Evolutionary conservation across 352 stramenopile species (phyloP).

Genomic region (Phytophthora litchii): DNA sequence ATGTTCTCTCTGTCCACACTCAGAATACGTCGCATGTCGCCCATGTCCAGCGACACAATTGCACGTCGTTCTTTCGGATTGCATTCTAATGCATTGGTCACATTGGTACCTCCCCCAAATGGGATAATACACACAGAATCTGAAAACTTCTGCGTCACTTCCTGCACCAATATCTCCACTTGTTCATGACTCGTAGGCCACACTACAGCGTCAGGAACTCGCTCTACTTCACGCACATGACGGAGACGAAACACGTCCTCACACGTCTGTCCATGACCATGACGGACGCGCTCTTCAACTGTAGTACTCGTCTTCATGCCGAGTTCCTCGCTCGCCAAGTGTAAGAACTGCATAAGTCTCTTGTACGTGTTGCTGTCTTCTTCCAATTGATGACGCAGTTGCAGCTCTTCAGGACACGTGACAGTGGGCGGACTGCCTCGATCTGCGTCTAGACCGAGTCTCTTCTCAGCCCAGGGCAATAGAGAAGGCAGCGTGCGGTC

Average conservation of each 20-base stretch:
- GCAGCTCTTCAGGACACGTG: constrained; percentile 38
- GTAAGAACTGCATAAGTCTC: constrained; percentile 41
- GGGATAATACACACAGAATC: constrained; percentile 92
- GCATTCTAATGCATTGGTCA: constrained; percentile 71
- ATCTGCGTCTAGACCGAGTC: constrained; percentile 54
- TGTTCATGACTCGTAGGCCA: constrained; percentile 87
- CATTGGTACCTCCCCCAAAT: constrained; percentile 94
- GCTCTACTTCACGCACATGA: constrained; percentile 44
- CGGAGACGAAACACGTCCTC: constrained; percentile 72
- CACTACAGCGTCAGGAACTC: constrained; percentile 92
- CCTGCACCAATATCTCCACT: constrained; percentile 80
- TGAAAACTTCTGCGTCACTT: constrained; percentile 52
- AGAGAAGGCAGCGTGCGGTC: constrained; percentile 59
- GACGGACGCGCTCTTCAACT: constrained; percentile 64
- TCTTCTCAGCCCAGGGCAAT: constrained; percentile 61
- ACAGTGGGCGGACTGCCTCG: constrained; percentile 45
- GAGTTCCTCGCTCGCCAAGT: constrained; percentile 20
- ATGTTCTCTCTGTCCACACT: constrained; percentile 89
- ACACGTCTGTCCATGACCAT: constrained; percentile 76
- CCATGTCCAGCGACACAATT: constrained; percentile 95
- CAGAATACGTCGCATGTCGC: constrained; percentile 82
- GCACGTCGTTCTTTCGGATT: constrained; percentile 73
- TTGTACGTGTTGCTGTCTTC: constrained; percentile 15
- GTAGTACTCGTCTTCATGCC: constrained; percentile 44
- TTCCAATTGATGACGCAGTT: constrained; percentile 31